phyloP scores from a whole-genome alignment of 2,329 filamentous ascomycete species.

The Leptographium radiaticola region DNA sequence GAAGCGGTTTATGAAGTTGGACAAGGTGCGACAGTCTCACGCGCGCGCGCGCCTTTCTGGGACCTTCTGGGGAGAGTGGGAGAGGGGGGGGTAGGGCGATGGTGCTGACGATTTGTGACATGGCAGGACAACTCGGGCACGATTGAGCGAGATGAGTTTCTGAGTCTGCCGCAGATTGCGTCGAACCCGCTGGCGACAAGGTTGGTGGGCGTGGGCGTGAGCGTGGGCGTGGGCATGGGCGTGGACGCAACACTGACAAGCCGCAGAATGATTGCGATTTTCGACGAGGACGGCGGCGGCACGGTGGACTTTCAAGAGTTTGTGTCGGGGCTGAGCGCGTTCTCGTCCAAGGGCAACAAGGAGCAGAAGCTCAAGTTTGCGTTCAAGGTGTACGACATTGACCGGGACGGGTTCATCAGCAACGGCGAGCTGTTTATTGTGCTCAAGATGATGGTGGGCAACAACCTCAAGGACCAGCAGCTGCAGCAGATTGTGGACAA shows the following conservation, averaged over 20 bases:
- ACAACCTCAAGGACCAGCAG: conserved; percentile 97
- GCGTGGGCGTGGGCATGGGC: not conserved
- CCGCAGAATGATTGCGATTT: conserved; percentile 90
- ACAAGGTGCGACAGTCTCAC: conserved; percentile 56
- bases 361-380: conserved; percentile 96
- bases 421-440: conserved; percentile 99
- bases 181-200: conserved; percentile 95
- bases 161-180: conserved; percentile 91
- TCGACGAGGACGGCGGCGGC: conserved; percentile 95
- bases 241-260: not conserved
- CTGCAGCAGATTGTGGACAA: conserved; percentile 99
- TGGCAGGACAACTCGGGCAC: conserved; percentile 99
- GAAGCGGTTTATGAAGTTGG: conserved; percentile 98
- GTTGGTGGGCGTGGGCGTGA: conserved; percentile 28
- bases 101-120: too few relatives aligned
- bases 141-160: conserved; percentile 96
- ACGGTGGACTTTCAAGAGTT: conserved; percentile 99
- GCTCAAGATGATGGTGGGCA: conserved; percentile 99
- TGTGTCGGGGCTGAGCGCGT: conserved; percentile 85
- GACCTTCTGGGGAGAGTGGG: too few relatives aligned
- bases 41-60: too few relatives aligned
- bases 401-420: conserved; percentile 95
- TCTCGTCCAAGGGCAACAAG: conserved; percentile 97
- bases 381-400: conserved; percentile 99
- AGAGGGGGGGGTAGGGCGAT: too few relatives aligned